Evolutionary conservation across 768 basidiomycete genomes (phyloP).

Genomic region (Pleurotus tuoliensis): DNA sequence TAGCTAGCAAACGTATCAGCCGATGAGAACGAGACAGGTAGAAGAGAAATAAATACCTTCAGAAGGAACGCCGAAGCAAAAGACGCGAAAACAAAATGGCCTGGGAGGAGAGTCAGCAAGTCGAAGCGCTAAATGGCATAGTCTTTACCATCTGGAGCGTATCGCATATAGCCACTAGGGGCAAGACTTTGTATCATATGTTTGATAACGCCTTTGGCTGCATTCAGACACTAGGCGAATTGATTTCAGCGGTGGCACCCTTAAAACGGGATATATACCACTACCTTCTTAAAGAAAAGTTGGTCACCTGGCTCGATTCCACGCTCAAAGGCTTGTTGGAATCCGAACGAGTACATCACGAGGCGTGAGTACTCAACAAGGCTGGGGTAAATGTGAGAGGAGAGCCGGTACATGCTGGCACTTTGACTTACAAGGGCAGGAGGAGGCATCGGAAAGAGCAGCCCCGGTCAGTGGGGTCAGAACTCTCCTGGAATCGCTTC

Average conservation of each 20-base stretch:
- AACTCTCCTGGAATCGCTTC: slow-evolving; percentile 52
- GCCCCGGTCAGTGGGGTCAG: slow-evolving; percentile 54
- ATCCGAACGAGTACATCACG: slow-evolving; percentile 85
- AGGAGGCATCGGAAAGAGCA: slow-evolving; percentile 60
- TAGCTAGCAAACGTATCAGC: slow-evolving; percentile 35
- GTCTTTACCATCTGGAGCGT: slow-evolving; percentile 66
- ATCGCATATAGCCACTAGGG: slow-evolving; percentile 74
- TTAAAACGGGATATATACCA: slow-evolving; percentile 9
- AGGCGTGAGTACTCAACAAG: slow-evolving; percentile 73
- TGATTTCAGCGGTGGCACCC: slow-evolving; percentile 5
- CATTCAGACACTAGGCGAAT: slow-evolving; percentile 54
- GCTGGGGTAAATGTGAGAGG: slow-evolving; percentile 29
- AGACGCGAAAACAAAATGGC: slow-evolving; percentile 74
- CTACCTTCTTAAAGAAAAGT: slow-evolving; percentile 65
- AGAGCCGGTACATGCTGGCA: too few relatives aligned
- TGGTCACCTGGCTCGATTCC: slow-evolving; percentile 60
- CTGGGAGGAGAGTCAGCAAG: slow-evolving; percentile 23
- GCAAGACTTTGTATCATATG: slow-evolving; percentile 63
- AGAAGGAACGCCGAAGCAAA: slow-evolving; percentile 83
- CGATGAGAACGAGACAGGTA: background rate
- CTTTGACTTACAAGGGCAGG: slow-evolving; percentile 64
- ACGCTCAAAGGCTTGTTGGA: slow-evolving; percentile 76
- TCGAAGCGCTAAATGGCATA: background rate
- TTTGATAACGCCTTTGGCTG: slow-evolving; percentile 64
- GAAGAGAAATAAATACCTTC: slow-evolving; percentile 43